These are phyloP conservation scores for Echium plantagineum DNA, from an alignment of 257 asterid species.

Conservation along the genomic window DNA sequence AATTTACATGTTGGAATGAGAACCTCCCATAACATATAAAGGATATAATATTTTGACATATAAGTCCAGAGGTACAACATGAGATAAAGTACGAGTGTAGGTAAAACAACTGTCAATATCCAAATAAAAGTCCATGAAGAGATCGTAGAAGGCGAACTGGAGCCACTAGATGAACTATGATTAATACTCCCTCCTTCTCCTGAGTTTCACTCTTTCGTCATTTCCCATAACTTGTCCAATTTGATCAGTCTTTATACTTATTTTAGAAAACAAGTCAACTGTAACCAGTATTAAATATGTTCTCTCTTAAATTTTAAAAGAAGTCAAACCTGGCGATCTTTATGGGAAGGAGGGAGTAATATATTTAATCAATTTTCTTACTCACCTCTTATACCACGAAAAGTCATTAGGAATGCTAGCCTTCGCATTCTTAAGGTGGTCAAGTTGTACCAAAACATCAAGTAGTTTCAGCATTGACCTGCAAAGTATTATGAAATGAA, in stretches of 20 bases:
- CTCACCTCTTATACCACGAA: conserved; percentile 96
- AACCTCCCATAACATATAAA: not conserved
- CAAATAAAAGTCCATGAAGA: not conserved
- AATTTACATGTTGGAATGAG: not conserved
- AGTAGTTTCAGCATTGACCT: conserved; percentile 95
- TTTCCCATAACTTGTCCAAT: no score
- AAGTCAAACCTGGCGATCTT: no score
- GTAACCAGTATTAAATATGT: no score
- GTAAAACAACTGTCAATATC: not conserved
- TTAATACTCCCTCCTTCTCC: not conserved
- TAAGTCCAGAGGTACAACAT: not conserved
- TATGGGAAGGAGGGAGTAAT: no score
- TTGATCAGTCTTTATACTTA: no score
- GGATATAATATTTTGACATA: not conserved
- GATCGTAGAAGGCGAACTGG: not conserved
- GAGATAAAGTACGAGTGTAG: not conserved
- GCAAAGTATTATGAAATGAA: conserved; percentile 24
- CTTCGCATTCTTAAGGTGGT: conserved; percentile 97
- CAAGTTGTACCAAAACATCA: conserved; percentile 92
- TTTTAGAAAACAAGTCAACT: no score
- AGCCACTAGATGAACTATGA: not conserved
- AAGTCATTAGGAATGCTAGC: conserved; percentile 99
- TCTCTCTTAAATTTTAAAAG: no score
- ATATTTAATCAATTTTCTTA: not conserved
- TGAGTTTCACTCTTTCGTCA: no score